Evolutionary conservation across 2,329 filamentous ascomycete species (phyloP).

Genomic region (Sporothrix phasma): DNA sequence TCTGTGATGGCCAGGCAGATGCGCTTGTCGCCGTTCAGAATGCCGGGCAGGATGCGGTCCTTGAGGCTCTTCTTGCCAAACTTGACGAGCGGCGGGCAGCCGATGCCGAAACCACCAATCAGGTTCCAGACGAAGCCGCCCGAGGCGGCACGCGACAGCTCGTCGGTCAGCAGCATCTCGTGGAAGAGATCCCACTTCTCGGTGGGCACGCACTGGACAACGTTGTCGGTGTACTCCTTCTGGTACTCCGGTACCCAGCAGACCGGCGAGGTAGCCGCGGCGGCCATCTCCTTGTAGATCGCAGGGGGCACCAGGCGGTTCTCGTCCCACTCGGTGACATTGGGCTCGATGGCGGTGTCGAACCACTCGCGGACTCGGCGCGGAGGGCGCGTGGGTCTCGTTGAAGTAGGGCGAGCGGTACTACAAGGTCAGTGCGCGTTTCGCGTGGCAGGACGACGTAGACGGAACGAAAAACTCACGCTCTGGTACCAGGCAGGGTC

Average conservation of each 20-base stretch:
- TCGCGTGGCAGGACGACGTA: not conserved
- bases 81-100: conserved; percentile 82
- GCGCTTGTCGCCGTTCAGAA: conserved; percentile 86
- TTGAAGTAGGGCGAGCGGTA: conserved; percentile 97
- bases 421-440: conserved; percentile 32
- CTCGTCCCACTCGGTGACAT: conserved; percentile 95
- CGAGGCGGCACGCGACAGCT: conserved; percentile 78
- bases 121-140: conserved; percentile 96
- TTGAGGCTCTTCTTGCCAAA: conserved; percentile 79
- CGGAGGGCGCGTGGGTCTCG: conserved; percentile 87
- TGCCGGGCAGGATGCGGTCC: conserved; percentile 78
- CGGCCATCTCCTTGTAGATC: conserved; percentile 93
- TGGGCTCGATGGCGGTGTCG: conserved; percentile 76
- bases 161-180: conserved; percentile 90
- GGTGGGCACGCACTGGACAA: conserved; percentile 65
- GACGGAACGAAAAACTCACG: conserved; percentile 41
- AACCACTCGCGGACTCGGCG: conserved; percentile 89
- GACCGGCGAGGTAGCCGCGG: conserved; percentile 83
- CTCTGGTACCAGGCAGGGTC: conserved; percentile 94
- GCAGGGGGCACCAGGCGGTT: conserved; percentile 76
- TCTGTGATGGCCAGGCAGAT: conserved; percentile 98
- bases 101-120: conserved; percentile 93
- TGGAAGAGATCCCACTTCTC: conserved; percentile 99
- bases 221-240: conserved; percentile 58
- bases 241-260: conserved; percentile 80